Evolutionary conservation across 2,329 filamentous ascomycete species (phyloP), one percentile per base, ranked within the genome.

Genomic region (Lachnellula hyalina): DNA sequence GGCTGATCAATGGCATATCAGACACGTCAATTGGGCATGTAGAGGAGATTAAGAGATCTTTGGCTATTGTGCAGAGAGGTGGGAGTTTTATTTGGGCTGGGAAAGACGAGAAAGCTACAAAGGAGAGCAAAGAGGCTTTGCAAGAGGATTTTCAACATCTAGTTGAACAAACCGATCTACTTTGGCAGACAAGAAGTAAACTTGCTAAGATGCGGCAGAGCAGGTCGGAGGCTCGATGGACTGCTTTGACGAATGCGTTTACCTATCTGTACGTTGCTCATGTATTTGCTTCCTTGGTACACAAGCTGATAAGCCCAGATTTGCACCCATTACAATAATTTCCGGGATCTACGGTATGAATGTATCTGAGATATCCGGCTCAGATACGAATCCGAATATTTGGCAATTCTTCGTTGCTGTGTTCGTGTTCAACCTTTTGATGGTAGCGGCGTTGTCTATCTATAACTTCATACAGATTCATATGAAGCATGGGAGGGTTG

Each of bases 341-440:
- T 56, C 61, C 0, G 63, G 64, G 32, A 56, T 67, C 17, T 67
- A 65, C 35, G 66, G 66, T 15, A 68, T 68, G 65, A 68, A 68
- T 35, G 65, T 68, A 3, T 56, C 58, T 0, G 51, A 68, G 51
- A 65, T 68, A 12, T 56, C 54, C 4, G 61, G 61, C 23, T 57
- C 50, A 25, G 54, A 56, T 4, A 56, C 55, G 1, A 59, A 60
- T 36, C 66, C 65, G 1, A 55, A 58, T 44, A 67, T 68, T 14
- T 68, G 66, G 66, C 65, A 65, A 49, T 65, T 64, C 36, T 66
- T 68, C 44, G 66, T 65, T 17, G 64, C 63, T 6, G 59, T 62
- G 6, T 48, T 52, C 0, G 52, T 54, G 3, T 42, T 63, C 19
- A 63, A 63, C 44, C 49, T 64, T 35, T 49, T 61, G 12, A 59